Base-by-base conservation (phyloP, 2,329 filamentous ascomycete species). In the Raffaelea albimanens region DNA sequence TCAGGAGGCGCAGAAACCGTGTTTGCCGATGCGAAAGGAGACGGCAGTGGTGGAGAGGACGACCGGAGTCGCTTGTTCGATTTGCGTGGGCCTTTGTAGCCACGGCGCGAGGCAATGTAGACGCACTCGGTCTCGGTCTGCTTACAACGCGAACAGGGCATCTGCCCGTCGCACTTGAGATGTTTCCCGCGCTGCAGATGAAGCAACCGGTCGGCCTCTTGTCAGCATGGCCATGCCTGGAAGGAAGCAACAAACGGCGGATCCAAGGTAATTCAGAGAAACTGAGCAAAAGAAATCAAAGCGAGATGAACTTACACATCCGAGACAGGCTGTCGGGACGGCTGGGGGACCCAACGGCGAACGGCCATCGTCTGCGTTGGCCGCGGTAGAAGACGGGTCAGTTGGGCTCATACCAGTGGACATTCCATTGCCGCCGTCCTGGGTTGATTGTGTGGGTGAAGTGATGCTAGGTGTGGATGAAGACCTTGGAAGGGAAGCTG, bases 91-190 rank as follows among this genome's bases (percentile, higher is more conserved):
- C 83, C 82, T 63, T 85, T 87, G 67, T 85, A 87, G 25, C 85
- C 85, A 51, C 85, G 77, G 40, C 85, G 80, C 36, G 84, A 88
- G 40, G 83, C 80, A 43, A 87, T 78, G 60, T 87, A 89, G 58
- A 80, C 67, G 62, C 86, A 91, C 43, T 82, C 72, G 18, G 72
- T 66, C 48, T 75, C 73, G 43, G 75, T 72, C 44, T 68, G 64
- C 20, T 67, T 66, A 63, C 85, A 90, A 46, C 86, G 79, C 42
- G 76, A 73, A 64, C 86, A 90, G 13, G 85, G 85, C 29, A 66
- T 80, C 34, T 70, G 65, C 23, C 83, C 84, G 62, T 89, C 83
- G 60, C 85, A 90, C 61, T 87, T 90, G 43, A 89, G 72, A 62
- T 90, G 86, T 58, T 86, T 80, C 53, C 60, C 67, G 45, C 77